Evolutionary conservation across 495 filamentous ascomycete genomes (phyloP).

Genomic region (Elasticomyces elasticus): DNA sequence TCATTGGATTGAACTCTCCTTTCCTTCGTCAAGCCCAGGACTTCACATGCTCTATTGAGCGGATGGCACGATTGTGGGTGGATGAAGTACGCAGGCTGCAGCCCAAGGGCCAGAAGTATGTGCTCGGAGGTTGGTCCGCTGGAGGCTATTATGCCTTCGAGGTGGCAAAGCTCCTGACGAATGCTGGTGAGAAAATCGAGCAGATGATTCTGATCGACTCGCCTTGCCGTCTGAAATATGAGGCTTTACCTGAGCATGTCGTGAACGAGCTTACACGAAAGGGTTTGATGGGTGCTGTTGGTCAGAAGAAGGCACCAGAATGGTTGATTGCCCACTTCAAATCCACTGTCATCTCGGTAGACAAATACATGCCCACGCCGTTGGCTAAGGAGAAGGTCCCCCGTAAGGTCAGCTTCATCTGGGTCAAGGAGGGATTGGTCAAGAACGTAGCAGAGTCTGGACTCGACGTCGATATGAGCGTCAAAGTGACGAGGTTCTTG

Average conservation of each 20-base stretch:
- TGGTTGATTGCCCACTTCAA: conserved; percentile 32
- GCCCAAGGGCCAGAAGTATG: conserved; percentile 16
- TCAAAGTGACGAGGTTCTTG: conserved; percentile 18
- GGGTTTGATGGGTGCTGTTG: conserved; percentile 14
- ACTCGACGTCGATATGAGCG: conserved; percentile 12
- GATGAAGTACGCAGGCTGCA: conserved; percentile 13
- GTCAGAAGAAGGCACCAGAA: conserved; percentile 21
- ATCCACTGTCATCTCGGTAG: conserved; percentile 23
- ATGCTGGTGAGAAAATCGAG: conserved; percentile 14
- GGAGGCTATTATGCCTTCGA: conserved; percentile 22
- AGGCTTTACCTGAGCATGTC: conserved; percentile 13
- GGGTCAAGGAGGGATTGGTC: conserved; percentile 19
- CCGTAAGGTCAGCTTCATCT: conserved; percentile 12
- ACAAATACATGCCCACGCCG: conserved; percentile 20
- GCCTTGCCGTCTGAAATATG: conserved; percentile 9
- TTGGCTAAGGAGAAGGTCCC: conserved; percentile 5
- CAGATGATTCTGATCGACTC: conserved; percentile 21
- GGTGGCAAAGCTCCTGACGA: conserved; percentile 13
- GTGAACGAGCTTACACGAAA: conserved; percentile 11
- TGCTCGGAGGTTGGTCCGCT: conserved; percentile 21
- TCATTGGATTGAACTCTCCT: conserved; percentile 20
- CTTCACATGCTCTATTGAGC: conserved; percentile 18
- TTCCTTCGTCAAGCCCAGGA: conserved; percentile 13
- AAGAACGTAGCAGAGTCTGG: conserved; percentile 15
- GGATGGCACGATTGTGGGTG: conserved; percentile 15